A percentile compares a stretch with the other conserved stretches of the same genome.
Evolutionary conservation across 345 rosid species (phyloP).

Genomic region (Eucalyptus camaldulensis): DNA sequence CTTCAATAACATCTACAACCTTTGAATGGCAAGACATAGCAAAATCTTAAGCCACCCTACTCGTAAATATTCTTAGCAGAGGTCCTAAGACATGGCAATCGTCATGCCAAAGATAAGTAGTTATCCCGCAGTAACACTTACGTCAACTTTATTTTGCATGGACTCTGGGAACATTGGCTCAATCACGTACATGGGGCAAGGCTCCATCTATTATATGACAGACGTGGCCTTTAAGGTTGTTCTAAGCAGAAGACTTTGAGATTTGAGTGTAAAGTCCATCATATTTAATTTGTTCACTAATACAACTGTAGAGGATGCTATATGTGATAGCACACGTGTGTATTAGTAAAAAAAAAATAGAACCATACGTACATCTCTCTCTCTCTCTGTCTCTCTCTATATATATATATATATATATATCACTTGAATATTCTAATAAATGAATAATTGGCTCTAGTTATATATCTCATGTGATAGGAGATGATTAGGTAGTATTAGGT

Average conservation of each 20-base stretch:
- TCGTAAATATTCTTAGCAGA: not conserved
- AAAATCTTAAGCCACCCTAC: not conserved
- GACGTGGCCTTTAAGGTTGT: no score
- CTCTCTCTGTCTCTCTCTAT: no score
- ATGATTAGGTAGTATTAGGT: not conserved
- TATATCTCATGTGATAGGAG: not conserved
- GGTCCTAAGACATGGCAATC: not conserved
- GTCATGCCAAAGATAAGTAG: not conserved
- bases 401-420: not conserved
- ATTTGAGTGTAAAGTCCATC: not conserved
- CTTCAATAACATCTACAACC: not conserved
- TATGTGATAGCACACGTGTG: no score
- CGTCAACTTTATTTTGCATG: no score
- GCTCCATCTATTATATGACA: no score
- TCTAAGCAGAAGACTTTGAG: no score
- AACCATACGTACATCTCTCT: no score
- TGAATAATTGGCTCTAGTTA: not conserved
- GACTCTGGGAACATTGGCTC: not conserved
- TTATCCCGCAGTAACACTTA: not conserved
- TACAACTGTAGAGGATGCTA: no score
- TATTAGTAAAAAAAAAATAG: no score
- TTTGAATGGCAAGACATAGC: accelerated
- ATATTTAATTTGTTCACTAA: not conserved
- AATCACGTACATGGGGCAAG: no score
- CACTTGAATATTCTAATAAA: not conserved